Evolutionary conservation across 192 early-diverging fungal genomes (phyloP).

Genomic region (Backusella westeae): DNA sequence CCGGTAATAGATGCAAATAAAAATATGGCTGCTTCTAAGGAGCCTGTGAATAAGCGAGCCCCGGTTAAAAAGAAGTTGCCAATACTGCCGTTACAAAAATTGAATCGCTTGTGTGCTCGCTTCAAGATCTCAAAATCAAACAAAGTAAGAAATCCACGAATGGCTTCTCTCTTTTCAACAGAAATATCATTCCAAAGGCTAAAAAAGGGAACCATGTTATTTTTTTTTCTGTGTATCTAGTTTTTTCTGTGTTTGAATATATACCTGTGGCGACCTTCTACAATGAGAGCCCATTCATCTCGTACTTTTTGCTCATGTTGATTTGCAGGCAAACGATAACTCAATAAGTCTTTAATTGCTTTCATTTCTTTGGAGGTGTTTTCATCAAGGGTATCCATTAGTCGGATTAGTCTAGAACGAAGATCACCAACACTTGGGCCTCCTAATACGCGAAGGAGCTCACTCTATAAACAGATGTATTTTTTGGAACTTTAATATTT

Average conservation of each 20-base stretch:
- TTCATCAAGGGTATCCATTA: constrained; percentile 58
- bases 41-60: constrained; percentile 69
- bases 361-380: constrained; percentile 41
- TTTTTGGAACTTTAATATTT: neutral
- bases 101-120: constrained; percentile 59
- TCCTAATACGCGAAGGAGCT: constrained; percentile 70
- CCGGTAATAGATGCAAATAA: constrained; percentile 70
- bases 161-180: constrained; percentile 58
- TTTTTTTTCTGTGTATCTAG: neutral
- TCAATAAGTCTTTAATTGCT: constrained; percentile 69
- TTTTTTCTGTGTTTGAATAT: constrained; percentile 7
- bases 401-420: constrained; percentile 60
- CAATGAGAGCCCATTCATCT: constrained; percentile 71
- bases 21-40: constrained; percentile 69
- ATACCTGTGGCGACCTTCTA: constrained; percentile 70
- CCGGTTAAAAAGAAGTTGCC: constrained; percentile 82
- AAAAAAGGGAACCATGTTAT: neutral
- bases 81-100: constrained; percentile 71
- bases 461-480: constrained; percentile 37
- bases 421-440: constrained; percentile 79
- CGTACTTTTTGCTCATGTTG: constrained; percentile 54
- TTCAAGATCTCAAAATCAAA: constrained; percentile 68
- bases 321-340: constrained; percentile 63
- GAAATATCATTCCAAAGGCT: constrained; percentile 54
- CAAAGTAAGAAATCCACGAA: constrained; percentile 68